Evolutionary conservation across 164 flowering plant species (phyloP).

Genomic region (Piper longum): DNA sequence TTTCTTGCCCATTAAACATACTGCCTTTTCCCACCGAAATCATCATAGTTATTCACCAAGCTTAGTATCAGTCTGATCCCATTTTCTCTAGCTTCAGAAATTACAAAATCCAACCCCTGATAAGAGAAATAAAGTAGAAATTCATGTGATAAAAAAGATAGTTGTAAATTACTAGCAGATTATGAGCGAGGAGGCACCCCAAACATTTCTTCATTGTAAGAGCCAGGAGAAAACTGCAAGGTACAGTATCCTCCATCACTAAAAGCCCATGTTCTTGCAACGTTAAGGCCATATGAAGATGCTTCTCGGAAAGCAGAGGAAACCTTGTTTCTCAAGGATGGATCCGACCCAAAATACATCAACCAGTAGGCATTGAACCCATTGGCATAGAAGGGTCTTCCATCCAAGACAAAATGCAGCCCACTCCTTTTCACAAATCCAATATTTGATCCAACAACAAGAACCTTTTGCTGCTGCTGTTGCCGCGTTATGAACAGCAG

Average conservation of each 20-base stretch:
- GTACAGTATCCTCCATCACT: constrained; percentile 37
- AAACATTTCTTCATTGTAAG: constrained; percentile 33
- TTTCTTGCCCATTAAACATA: constrained; percentile 87
- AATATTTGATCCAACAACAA: background rate
- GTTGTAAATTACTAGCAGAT: background rate
- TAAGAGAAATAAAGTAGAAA: background rate
- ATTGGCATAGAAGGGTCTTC: constrained; percentile 8
- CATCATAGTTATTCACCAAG: constrained; percentile 70
- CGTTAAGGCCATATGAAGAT: constrained; percentile 24
- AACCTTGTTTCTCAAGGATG: constrained; percentile 23
- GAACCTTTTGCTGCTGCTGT: background rate
- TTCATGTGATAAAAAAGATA: background rate
- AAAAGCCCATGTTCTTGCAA: constrained; percentile 57
- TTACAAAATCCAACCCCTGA: constrained; percentile 85
- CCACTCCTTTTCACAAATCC: constrained; percentile 13
- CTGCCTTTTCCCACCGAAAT: constrained; percentile 86
- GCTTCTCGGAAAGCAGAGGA: constrained; percentile 27
- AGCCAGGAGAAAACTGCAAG: constrained; percentile 37
- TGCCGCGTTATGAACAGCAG: background rate
- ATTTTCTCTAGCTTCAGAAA: constrained; percentile 71
- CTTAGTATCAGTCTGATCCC: constrained; percentile 78
- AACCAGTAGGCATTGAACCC: constrained; percentile 28
- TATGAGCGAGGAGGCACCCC: background rate
- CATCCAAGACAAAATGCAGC: constrained; percentile 8
- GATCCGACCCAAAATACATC: constrained; percentile 32